Percentiles rank a stretch among this genome's conserved stretches.
Conservation (phyloP, 2,329 filamentous ascomycete species). For the Cladosporium halotolerans region DNA sequence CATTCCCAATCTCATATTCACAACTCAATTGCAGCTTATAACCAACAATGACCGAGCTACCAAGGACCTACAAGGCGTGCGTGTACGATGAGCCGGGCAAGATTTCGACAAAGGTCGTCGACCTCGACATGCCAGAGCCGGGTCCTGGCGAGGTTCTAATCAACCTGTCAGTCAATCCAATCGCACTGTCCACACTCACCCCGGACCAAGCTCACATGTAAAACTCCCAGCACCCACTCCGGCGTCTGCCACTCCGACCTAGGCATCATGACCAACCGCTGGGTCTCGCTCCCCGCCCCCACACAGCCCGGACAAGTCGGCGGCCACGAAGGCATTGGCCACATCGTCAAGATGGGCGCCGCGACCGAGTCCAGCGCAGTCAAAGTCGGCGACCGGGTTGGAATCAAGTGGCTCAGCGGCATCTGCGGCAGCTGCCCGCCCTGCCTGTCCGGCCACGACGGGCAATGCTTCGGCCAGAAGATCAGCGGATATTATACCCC, state of each 20-base stretch:
- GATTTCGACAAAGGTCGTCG: constrained; percentile 58
- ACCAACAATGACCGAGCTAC: constrained; percentile 29
- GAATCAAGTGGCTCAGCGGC: constrained; percentile 61
- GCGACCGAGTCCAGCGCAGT: constrained; percentile 50
- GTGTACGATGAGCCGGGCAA: constrained; percentile 61
- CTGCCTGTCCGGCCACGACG: constrained; percentile 51
- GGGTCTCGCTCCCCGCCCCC: constrained; percentile 52
- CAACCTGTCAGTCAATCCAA: constrained; percentile 45
- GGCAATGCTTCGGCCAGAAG: constrained; percentile 50
- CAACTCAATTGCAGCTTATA: too few relatives aligned
- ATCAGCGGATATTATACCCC: constrained; percentile 62
- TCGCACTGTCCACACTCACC: not conserved
- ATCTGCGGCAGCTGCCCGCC: constrained; percentile 51
- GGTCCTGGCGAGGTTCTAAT: constrained; percentile 57
- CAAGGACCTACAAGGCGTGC: constrained; percentile 56
- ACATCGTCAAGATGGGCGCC: constrained; percentile 59
- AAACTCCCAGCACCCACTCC: constrained; percentile 48
- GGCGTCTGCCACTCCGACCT: constrained; percentile 61
- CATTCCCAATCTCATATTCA: too few relatives aligned
- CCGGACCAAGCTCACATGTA: not conserved
- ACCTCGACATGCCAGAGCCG: constrained; percentile 59
- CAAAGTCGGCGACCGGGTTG: constrained; percentile 62
- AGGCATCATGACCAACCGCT: constrained; percentile 47
- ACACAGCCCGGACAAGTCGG: constrained; percentile 59
- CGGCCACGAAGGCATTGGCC: constrained; percentile 62